Conservation (phyloP, 1,284 basidiomycete genomes). For the Neonothopanus nambi region DNA sequence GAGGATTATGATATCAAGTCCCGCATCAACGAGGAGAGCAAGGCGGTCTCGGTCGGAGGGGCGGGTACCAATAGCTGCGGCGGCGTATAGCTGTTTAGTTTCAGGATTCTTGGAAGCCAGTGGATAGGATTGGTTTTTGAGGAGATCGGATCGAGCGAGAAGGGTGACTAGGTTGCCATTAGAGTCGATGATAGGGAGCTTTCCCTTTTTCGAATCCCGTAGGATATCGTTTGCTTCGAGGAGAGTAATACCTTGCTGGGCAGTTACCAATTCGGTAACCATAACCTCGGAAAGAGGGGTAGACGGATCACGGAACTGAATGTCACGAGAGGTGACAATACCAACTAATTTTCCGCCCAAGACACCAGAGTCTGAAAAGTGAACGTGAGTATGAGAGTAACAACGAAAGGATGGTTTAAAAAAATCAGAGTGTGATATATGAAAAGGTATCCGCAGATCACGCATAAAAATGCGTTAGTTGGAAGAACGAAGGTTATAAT, state of each 20-base stretch:
- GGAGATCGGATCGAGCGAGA: conserved; percentile 92
- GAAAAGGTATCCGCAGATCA: conserved; percentile 65
- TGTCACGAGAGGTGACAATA: conserved; percentile 95
- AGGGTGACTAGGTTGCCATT: conserved; percentile 81
- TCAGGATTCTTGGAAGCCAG: conserved; percentile 91
- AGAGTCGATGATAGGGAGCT: conserved; percentile 87
- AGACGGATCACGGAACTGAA: conserved; percentile 84
- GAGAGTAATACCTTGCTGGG: conserved; percentile 84
- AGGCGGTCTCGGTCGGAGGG: conserved; percentile 88
- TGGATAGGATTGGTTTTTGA: conserved; percentile 98
- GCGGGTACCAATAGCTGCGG: conserved; percentile 96
- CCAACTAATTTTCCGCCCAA: conserved; percentile 92
- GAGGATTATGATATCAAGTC: conserved; percentile 92
- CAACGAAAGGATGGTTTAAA: conserved; percentile 13
- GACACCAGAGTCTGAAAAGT: conserved; percentile 74
- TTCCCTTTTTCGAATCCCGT: conserved; percentile 97
- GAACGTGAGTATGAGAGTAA: conserved; percentile 15
- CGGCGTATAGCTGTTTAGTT: conserved; percentile 96
- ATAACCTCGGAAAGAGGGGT: conserved; percentile 85
- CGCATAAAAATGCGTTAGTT: conserved; percentile 71
- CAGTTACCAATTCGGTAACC: conserved; percentile 86
- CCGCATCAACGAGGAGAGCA: conserved; percentile 86
- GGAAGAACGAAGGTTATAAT: conserved; percentile 88
- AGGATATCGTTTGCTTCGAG: conserved; percentile 93
- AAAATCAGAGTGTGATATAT: conserved; percentile 40